phyloP scores from a whole-genome alignment of 176 grass and related monocot species.

The Oryza australiensis region DNA sequence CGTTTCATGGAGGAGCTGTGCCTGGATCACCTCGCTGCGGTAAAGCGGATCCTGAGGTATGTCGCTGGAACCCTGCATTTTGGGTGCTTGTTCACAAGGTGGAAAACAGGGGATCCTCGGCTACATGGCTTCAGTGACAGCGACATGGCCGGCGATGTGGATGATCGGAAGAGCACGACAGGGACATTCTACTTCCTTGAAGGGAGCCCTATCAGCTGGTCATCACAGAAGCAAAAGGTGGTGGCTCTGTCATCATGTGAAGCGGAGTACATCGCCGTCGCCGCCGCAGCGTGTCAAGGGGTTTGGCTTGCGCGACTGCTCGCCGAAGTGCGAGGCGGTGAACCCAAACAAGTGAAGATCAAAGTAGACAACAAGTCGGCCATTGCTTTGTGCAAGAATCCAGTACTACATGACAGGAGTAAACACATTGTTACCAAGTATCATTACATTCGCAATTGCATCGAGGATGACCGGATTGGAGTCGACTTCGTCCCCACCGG shows the following conservation, averaged over 20 bases:
- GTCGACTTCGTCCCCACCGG: neutral
- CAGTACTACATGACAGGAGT: neutral
- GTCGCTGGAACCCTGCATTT: neutral
- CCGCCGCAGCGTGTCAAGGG: neutral
- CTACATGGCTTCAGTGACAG: neutral
- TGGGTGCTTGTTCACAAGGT: neutral
- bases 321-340: too few relatives aligned
- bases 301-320: neutral
- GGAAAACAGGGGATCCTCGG: neutral
- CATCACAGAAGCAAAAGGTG: neutral
- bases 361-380: neutral
- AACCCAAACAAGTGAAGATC: accelerated
- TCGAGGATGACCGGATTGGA: neutral
- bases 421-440: neutral
- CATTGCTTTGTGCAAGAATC: neutral
- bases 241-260: neutral
- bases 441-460: neutral
- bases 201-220: neutral
- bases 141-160: neutral
- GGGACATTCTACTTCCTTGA: neutral
- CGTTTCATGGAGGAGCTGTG: neutral
- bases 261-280: too few relatives aligned
- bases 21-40: too few relatives aligned
- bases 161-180: neutral
- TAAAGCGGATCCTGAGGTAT: neutral